phyloP scores from a whole-genome alignment of 768 basidiomycete species.

The Stropharia rugosoannulata region DNA sequence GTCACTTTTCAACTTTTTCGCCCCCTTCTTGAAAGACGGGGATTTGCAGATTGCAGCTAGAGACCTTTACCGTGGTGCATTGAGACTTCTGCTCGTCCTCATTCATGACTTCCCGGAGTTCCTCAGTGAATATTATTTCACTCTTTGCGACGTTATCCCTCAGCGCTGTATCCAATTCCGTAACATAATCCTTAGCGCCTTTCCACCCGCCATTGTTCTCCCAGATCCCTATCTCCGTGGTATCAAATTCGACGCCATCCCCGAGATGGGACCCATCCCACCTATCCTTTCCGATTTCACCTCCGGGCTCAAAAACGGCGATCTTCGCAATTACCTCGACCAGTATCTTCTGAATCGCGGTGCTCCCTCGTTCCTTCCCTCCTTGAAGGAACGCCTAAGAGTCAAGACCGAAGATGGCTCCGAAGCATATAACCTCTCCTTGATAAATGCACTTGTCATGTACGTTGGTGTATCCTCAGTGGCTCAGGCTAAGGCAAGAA shows the following conservation, averaged over 20 bases:
- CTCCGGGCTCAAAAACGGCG: constrained; percentile 74
- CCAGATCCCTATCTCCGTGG: constrained; percentile 87
- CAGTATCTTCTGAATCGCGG: constrained; percentile 81
- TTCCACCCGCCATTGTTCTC: constrained; percentile 76
- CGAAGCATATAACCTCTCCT: constrained; percentile 80
- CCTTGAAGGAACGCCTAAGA: constrained; percentile 76
- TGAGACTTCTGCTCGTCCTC: constrained; percentile 90
- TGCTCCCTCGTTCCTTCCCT: constrained; percentile 67
- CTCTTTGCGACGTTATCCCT: constrained; percentile 92
- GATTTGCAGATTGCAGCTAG: constrained; percentile 79
- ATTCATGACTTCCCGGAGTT: constrained; percentile 99
- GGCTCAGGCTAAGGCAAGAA: constrained; percentile 83
- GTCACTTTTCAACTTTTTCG: constrained; percentile 93
- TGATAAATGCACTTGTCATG: constrained; percentile 94
- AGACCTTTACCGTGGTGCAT: constrained; percentile 86
- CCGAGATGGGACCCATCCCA: constrained; percentile 92
- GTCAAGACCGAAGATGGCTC: constrained; percentile 38
- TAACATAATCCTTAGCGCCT: constrained; percentile 95
- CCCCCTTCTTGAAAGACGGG: constrained; percentile 84
- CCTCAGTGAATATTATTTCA: constrained; percentile 94
- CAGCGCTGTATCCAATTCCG: constrained; percentile 92
- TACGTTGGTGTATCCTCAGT: constrained; percentile 94
- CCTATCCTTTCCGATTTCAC: constrained; percentile 91
- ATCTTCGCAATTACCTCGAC: constrained; percentile 79
- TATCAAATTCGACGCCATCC: constrained; percentile 69